Evolutionary conservation across 768 basidiomycete genomes (phyloP).

Genomic region (Harrya chromipes): DNA sequence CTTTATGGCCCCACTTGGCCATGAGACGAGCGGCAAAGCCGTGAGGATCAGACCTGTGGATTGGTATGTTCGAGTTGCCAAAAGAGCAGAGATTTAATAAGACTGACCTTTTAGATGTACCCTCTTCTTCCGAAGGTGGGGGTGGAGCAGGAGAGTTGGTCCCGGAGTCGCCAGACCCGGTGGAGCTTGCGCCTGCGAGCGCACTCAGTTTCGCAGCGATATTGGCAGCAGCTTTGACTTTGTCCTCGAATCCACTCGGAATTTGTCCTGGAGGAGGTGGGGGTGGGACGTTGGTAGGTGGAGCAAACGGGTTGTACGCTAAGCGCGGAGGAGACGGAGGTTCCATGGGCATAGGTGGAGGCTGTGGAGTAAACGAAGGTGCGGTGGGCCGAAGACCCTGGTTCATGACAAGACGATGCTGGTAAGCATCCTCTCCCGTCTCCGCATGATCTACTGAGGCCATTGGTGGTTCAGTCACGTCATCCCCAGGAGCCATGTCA

Average conservation of each 20-base stretch:
- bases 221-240: conserved; percentile 72
- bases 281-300: conserved; percentile 57
- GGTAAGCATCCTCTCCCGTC: conserved; percentile 68
- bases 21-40: conserved; percentile 84
- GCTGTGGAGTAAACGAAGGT: conserved; percentile 27
- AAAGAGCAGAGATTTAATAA: background rate
- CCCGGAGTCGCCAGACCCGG: conserved; percentile 25
- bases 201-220: conserved; percentile 75
- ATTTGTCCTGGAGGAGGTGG: conserved; percentile 53
- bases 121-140: conserved; percentile 34
- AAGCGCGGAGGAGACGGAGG: conserved; percentile 48
- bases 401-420: conserved; percentile 59
- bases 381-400: conserved; percentile 33
- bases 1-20: conserved; percentile 96
- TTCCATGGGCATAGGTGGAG: conserved; percentile 22
- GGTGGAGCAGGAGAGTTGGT: conserved; percentile 26
- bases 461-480: conserved; percentile 1
- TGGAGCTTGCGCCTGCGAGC: conserved; percentile 31
- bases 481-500: conserved; percentile 4
- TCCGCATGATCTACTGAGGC: conserved; percentile 27
- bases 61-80: background rate
- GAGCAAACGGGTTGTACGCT: conserved; percentile 71
- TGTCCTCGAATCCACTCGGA: conserved; percentile 54
- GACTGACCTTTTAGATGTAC: conserved; percentile 13
- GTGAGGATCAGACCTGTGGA: conserved; percentile 54